Evolutionary conservation across 1,284 basidiomycete species (phyloP).

Genomic region (Moesziomyces globuligerus): DNA sequence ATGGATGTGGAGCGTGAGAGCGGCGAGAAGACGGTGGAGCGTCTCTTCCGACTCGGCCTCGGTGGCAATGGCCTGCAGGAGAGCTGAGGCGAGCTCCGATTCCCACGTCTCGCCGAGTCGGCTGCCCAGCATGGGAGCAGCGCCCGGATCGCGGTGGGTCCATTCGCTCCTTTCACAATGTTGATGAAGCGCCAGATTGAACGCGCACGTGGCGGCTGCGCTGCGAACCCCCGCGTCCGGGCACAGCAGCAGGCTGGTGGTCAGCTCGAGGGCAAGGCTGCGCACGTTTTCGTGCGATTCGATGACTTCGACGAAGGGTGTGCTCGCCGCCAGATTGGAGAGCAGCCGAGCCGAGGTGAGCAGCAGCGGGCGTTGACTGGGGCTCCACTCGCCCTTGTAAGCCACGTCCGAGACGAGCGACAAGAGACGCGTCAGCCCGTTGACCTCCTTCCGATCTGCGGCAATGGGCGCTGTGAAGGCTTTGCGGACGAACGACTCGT

Average conservation of each 20-base stretch:
- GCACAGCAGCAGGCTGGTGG: conserved; percentile 75
- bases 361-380: conserved; percentile 68
- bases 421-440: conserved; percentile 18
- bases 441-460: conserved; percentile 14
- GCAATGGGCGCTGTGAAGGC: conserved; percentile 12
- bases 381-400: conserved; percentile 70
- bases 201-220: conserved; percentile 81
- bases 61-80: conserved; percentile 78
- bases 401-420: conserved; percentile 17
- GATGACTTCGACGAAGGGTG: conserved; percentile 71
- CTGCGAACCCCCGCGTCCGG: conserved; percentile 77
- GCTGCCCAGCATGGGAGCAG: conserved; percentile 72
- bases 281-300: conserved; percentile 70
- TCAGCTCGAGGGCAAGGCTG: conserved; percentile 71
- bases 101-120: conserved; percentile 76
- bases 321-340: conserved; percentile 76
- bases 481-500: conserved; percentile 68
- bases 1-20: conserved; percentile 78
- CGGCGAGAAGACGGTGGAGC: conserved; percentile 75
- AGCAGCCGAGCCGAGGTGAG: conserved; percentile 78
- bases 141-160: conserved; percentile 57
- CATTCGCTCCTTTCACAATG: conserved; percentile 35
- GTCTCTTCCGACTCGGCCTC: conserved; percentile 81
- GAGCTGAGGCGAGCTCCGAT: conserved; percentile 79
- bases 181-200: conserved; percentile 74